phyloP scores from a whole-genome alignment of 2,329 filamentous ascomycete species.

The Monosporascus sp. region DNA sequence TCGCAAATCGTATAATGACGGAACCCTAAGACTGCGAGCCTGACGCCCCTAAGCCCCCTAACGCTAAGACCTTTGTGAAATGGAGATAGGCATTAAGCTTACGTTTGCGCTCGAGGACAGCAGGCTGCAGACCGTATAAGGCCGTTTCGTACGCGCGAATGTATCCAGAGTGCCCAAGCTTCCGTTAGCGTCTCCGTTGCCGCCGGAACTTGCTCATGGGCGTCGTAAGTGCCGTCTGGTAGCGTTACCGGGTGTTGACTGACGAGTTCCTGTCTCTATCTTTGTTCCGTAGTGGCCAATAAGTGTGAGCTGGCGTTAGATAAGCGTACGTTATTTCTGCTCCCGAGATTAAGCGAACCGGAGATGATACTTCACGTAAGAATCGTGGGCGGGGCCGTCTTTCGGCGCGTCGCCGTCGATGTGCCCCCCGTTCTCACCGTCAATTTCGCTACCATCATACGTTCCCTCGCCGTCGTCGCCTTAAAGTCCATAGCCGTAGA shows the following conservation, averaged over 20 bases:
- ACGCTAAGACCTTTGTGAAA: constrained; percentile 26
- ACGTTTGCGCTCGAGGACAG: constrained; percentile 32
- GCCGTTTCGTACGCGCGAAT: constrained; percentile 37
- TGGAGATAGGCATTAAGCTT: constrained; percentile 22
- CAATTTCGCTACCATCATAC: constrained; percentile 3
- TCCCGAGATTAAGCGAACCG: constrained; percentile 14
- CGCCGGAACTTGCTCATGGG: constrained; percentile 37
- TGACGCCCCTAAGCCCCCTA: constrained; percentile 17
- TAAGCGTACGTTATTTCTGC: background rate
- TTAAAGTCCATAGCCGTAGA: constrained; percentile 26
- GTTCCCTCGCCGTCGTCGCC: constrained; percentile 4
- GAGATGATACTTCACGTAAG: constrained; percentile 16
- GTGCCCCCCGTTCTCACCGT: constrained; percentile 19
- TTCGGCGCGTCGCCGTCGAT: constrained; percentile 36
- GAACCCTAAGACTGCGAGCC: background rate
- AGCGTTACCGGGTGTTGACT: constrained; percentile 37
- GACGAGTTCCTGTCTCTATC: constrained; percentile 31
- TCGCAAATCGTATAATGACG: background rate
- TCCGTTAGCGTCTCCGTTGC: constrained; percentile 26
- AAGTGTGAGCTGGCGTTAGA: constrained; percentile 13
- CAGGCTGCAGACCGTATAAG: constrained; percentile 24
- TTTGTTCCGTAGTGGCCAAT: background rate
- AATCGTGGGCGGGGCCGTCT: constrained; percentile 36
- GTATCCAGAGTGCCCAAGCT: constrained; percentile 30
- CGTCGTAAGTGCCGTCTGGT: constrained; percentile 49